These are phyloP conservation scores for Dissoconium aciculare DNA, from an alignment of 2,329 filamentous ascomycete genomes.

Conservation along the genomic window DNA sequence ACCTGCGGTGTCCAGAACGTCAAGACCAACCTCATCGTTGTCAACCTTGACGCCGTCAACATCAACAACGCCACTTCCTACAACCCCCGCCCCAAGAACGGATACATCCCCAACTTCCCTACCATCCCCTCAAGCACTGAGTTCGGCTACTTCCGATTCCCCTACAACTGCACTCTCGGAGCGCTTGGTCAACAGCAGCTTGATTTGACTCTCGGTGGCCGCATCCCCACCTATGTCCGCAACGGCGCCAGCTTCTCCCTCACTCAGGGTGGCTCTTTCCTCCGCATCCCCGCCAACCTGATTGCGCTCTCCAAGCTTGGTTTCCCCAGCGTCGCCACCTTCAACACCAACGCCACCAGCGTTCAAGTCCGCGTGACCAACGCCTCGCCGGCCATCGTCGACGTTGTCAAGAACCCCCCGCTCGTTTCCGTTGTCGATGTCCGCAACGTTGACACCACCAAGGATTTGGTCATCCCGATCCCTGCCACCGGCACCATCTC, in stretches of 20 bases:
- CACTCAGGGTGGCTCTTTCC: constrained; percentile 2
- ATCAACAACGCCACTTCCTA: background rate
- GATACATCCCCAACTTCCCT: constrained; percentile 1
- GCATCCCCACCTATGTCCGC: constrained; percentile 1
- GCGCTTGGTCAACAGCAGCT: constrained; percentile 1
- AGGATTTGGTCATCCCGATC: constrained; percentile 2
- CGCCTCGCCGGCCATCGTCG: constrained; percentile 1
- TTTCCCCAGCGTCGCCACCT: constrained; percentile 1
- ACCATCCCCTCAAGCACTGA: background rate
- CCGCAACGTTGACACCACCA: background rate
- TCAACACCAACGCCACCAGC: constrained; percentile 1
- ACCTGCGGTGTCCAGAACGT: constrained; percentile 2
- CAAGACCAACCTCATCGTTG: too few species aligned
- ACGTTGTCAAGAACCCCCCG: constrained; percentile 1
- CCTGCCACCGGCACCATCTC: constrained; percentile 1
- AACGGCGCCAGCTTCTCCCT: constrained; percentile 1
- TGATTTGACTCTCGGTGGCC: constrained; percentile 2
- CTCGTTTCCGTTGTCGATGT: background rate
- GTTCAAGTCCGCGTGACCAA: constrained; percentile 2
- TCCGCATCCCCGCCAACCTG: constrained; percentile 1
- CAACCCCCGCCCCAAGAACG: background rate
- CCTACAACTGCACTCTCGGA: constrained; percentile 4
- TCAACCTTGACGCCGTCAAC: constrained; percentile 3
- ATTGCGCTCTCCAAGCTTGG: constrained; percentile 2
- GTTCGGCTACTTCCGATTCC: constrained; percentile 4